Evolutionary conservation across 805 yeast genomes (phyloP).

Genomic region (Monosporozyma aerobia): DNA sequence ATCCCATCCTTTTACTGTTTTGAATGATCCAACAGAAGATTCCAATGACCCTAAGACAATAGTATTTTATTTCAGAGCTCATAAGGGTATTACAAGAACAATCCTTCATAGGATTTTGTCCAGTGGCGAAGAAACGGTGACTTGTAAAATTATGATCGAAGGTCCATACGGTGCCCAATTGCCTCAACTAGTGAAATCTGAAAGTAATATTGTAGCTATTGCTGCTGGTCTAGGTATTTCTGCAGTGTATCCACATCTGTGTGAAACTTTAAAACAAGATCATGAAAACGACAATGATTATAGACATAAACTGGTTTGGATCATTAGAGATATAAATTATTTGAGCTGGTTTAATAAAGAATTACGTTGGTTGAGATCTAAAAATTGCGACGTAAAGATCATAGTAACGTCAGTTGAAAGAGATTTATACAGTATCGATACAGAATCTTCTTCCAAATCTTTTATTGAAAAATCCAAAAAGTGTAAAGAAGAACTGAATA

Average conservation of each 20-base stretch:
- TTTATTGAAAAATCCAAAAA: neutral
- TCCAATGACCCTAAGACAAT: conserved; percentile 21
- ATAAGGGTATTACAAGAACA: conserved; percentile 48
- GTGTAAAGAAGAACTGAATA: conserved; percentile 6
- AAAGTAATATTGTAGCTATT: conserved; percentile 33
- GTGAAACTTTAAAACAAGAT: conserved; percentile 15
- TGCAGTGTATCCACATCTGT: conserved; percentile 39
- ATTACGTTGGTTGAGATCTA: conserved; percentile 26
- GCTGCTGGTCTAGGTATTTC: conserved; percentile 50
- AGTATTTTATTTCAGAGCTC: conserved; percentile 40
- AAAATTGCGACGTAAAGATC: conserved; percentile 22
- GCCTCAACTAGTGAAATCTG: conserved; percentile 30
- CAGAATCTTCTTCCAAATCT: neutral
- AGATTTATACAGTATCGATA: neutral
- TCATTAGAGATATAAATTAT: conserved; percentile 43
- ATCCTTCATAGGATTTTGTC: conserved; percentile 28
- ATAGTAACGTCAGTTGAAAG: neutral
- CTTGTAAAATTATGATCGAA: conserved; percentile 40
- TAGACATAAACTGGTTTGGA: conserved; percentile 50
- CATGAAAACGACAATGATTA: conserved; percentile 7
- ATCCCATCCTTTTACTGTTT: conserved; percentile 64
- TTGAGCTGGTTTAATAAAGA: conserved; percentile 42
- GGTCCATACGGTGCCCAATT: conserved; percentile 52
- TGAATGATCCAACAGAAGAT: conserved; percentile 32
- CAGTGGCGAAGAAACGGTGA: conserved; percentile 25